phyloP scores from a whole-genome alignment of 805 yeast species.

The Kurtzmaniella cleridarum region DNA sequence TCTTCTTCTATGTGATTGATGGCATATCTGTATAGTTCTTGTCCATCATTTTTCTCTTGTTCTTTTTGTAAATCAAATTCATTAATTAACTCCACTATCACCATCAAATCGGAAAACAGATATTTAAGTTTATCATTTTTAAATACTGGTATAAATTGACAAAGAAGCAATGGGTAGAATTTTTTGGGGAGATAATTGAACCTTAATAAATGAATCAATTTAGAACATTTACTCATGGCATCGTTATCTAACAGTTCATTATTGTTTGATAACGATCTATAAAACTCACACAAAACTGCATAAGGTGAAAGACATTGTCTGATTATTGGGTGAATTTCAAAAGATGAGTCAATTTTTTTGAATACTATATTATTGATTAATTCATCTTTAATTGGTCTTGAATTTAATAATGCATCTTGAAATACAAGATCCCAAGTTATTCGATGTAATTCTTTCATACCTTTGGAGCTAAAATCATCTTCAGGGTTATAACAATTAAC shows the following conservation, averaged over 20 bases:
- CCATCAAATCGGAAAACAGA: slow-evolving; percentile 26
- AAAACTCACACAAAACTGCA: slow-evolving; percentile 53
- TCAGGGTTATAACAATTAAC: slow-evolving; percentile 47
- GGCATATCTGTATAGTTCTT: slow-evolving; percentile 26
- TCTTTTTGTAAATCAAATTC: slow-evolving; percentile 22
- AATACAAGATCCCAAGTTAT: slow-evolving; percentile 57
- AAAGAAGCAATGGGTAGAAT: slow-evolving; percentile 43
- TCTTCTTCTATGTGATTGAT: slow-evolving; percentile 16
- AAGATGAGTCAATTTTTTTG: slow-evolving; percentile 25
- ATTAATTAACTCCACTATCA: slow-evolving; percentile 36
- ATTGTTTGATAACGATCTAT: slow-evolving; percentile 24
- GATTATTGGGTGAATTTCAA: slow-evolving; percentile 48
- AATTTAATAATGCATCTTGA: slow-evolving; percentile 51
- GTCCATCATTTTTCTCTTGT: slow-evolving; percentile 22
- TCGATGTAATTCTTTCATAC: slow-evolving; percentile 42
- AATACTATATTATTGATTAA: slow-evolving; percentile 46
- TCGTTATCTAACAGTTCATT: slow-evolving; percentile 9
- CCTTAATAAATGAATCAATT: slow-evolving; percentile 44
- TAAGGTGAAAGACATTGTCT: slow-evolving; percentile 70
- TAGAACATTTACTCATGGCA: slow-evolving; percentile 35
- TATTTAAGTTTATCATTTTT: slow-evolving; percentile 10
- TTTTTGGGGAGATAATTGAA: slow-evolving; percentile 42
- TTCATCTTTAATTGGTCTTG: slow-evolving; percentile 51
- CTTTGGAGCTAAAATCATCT: slow-evolving; percentile 14
- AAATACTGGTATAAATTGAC: slow-evolving; percentile 44